Conservation (phyloP, 1,139 yeast genomes). For the Magnusiomyces paraingens region DNA sequence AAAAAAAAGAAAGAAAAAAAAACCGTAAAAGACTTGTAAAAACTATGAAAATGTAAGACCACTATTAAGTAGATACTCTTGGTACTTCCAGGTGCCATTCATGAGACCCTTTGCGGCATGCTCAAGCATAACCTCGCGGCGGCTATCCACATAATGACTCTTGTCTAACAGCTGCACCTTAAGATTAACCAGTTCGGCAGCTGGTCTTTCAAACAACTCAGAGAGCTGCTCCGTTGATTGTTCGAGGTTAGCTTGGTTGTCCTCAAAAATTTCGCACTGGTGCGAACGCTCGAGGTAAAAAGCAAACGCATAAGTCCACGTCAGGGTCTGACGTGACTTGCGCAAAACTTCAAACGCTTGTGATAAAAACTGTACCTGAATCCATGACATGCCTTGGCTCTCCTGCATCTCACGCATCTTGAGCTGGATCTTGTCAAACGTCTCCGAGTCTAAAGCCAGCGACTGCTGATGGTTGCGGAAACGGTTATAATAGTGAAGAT, state of each 20-base stretch:
- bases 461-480: constrained; percentile 76
- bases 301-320: constrained; percentile 88
- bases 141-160: constrained; percentile 33
- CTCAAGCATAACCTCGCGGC: constrained; percentile 32
- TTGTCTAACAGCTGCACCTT: constrained; percentile 34
- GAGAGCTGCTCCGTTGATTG: constrained; percentile 76
- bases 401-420: constrained; percentile 63
- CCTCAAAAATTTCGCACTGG: constrained; percentile 51
- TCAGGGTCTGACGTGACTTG: constrained; percentile 67
- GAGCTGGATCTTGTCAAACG: constrained; percentile 56
- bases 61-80: not conserved
- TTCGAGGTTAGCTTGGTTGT: constrained; percentile 64
- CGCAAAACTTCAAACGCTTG: constrained; percentile 63
- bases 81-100: constrained; percentile 33
- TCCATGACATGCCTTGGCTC: constrained; percentile 68
- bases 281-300: constrained; percentile 54
- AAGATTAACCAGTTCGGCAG: constrained; percentile 27
- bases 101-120: constrained; percentile 33
- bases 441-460: constrained; percentile 61
- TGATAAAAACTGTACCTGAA: constrained; percentile 76
- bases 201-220: constrained; percentile 47
- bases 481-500: constrained; percentile 70
- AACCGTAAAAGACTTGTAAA: no score
- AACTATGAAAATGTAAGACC: no score
- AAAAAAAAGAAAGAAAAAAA: no score